These are phyloP conservation scores for Rhizophagus clarus DNA, from an alignment of 192 early-diverging fungal species.

Conservation along the genomic window DNA sequence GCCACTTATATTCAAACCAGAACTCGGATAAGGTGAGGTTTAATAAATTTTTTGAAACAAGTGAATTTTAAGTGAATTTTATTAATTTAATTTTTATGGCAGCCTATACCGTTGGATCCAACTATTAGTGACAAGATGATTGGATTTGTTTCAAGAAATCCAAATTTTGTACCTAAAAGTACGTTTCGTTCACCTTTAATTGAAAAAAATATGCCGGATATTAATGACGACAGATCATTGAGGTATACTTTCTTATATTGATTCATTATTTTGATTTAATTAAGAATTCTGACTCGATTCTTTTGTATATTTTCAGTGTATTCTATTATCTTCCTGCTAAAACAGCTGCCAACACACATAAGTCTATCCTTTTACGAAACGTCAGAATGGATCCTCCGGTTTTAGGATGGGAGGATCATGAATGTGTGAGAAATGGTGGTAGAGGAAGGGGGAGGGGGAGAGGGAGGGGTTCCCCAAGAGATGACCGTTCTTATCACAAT, in stretches of 20 bases:
- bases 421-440: slow-evolving; percentile 38
- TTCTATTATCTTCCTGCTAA: slow-evolving; percentile 36
- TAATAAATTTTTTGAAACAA: slow-evolving; percentile 28
- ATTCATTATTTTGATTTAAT: slow-evolving; percentile 3
- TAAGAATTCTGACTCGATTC: not conserved
- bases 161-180: slow-evolving; percentile 57
- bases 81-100: slow-evolving; percentile 8
- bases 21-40: slow-evolving; percentile 36
- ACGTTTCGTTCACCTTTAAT: slow-evolving; percentile 55
- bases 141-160: slow-evolving; percentile 57
- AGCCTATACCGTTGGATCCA: slow-evolving; percentile 49
- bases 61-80: slow-evolving; percentile 31
- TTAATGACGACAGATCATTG: slow-evolving; percentile 60
- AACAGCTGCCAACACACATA: slow-evolving; percentile 24
- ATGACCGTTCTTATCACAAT: too few species aligned
- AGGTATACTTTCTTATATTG: slow-evolving; percentile 16
- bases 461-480: not conserved
- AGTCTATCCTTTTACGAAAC: slow-evolving; percentile 35
- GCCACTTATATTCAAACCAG: slow-evolving; percentile 55
- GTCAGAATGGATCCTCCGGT: slow-evolving; percentile 30
- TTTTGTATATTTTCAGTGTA: slow-evolving; percentile 31
- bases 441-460: slow-evolving; percentile 32
- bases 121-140: slow-evolving; percentile 52
- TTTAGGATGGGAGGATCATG: slow-evolving; percentile 38
- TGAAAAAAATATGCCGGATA: slow-evolving; percentile 49